Percentiles rank a stretch among this genome's conserved stretches.
phyloP scores from a whole-genome alignment of 305 asterid genomes.

The Fraxinus platypoda region DNA sequence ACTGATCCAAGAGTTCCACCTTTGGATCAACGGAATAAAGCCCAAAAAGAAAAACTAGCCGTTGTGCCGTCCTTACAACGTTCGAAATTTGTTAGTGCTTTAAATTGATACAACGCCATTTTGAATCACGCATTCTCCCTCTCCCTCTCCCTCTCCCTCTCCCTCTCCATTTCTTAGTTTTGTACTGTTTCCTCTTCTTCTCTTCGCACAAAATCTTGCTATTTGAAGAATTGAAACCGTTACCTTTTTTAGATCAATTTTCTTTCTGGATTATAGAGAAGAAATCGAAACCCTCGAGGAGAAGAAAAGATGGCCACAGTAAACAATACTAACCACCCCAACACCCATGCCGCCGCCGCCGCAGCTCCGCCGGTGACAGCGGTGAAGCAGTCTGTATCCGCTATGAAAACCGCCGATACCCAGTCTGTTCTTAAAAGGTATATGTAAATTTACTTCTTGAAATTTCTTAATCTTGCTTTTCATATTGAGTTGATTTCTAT shows the following conservation, averaged over 20 bases:
- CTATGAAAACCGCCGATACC: slow-evolving; percentile 64
- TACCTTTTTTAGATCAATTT: background rate
- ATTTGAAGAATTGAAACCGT: slow-evolving; percentile 7
- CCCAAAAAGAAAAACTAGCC: slow-evolving; percentile 34
- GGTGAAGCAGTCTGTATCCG: slow-evolving; percentile 53
- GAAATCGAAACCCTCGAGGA: background rate
- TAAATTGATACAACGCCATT: background rate
- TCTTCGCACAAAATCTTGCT: slow-evolving; percentile 21
- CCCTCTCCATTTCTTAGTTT: no score
- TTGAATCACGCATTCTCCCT: slow-evolving; percentile 6
- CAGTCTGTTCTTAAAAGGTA: slow-evolving; percentile 87
- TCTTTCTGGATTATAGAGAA: background rate
- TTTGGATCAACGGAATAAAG: background rate
- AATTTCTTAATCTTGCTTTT: background rate
- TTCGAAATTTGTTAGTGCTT: slow-evolving; percentile 30
- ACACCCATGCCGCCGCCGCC: slow-evolving; percentile 28
- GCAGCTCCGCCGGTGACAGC: slow-evolving; percentile 33
- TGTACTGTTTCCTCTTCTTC: slow-evolving; percentile 26
- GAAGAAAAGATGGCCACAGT: slow-evolving; percentile 41
- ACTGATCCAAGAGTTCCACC: background rate
- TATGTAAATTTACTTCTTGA: background rate
- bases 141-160: background rate
- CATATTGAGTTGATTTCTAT: background rate
- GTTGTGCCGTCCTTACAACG: slow-evolving; percentile 31
- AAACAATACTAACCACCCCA: slow-evolving; percentile 40